Percentiles rank a stretch among this genome's conserved stretches.
These are phyloP conservation scores for Baudoinia panamericana DNA, from an alignment of 495 filamentous ascomycete genomes.

Conservation along the genomic window DNA sequence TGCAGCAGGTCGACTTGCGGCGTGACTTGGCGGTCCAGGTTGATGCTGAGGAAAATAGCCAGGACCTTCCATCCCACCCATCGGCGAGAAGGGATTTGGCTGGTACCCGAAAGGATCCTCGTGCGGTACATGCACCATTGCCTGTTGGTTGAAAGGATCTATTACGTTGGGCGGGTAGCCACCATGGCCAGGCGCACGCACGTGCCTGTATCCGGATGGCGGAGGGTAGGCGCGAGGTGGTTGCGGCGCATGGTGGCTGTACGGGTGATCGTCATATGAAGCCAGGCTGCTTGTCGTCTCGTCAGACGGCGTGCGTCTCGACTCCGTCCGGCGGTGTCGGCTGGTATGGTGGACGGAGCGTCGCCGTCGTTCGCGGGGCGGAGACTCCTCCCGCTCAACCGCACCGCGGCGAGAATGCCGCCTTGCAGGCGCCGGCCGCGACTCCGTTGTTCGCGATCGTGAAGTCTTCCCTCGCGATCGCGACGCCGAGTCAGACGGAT, in stretches of 20 bases:
- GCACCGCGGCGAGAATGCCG: constrained; percentile 20
- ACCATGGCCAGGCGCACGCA: constrained; percentile 16
- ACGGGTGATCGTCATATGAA: constrained; percentile 30
- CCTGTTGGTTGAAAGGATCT: constrained; percentile 12
- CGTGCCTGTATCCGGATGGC: constrained; percentile 19
- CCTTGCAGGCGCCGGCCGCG: constrained; percentile 21
- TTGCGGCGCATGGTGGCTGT: constrained; percentile 19
- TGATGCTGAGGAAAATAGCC: constrained; percentile 17
- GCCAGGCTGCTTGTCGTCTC: constrained; percentile 26
- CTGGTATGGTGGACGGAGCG: constrained; percentile 8
- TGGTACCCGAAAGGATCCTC: constrained; percentile 26
- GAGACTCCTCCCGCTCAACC: constrained; percentile 14
- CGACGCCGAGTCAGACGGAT: constrained; percentile 31
- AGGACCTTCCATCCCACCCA: constrained; percentile 3
- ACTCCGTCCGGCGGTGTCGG: constrained; percentile 14
- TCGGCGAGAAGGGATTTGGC: constrained; percentile 27
- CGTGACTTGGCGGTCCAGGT: constrained; percentile 15
- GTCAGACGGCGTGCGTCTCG: constrained; percentile 17
- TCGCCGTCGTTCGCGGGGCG: constrained; percentile 13
- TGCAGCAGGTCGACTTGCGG: too few relatives aligned
- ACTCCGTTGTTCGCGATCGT: constrained; percentile 15
- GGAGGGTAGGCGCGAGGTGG: constrained; percentile 20
- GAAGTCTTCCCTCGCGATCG: constrained; percentile 16
- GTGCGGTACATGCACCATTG: constrained; percentile 23
- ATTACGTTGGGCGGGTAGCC: constrained; percentile 26